Base-by-base conservation (phyloP, 768 basidiomycete genomes). In the Boletus vermiculosoides region DNA sequence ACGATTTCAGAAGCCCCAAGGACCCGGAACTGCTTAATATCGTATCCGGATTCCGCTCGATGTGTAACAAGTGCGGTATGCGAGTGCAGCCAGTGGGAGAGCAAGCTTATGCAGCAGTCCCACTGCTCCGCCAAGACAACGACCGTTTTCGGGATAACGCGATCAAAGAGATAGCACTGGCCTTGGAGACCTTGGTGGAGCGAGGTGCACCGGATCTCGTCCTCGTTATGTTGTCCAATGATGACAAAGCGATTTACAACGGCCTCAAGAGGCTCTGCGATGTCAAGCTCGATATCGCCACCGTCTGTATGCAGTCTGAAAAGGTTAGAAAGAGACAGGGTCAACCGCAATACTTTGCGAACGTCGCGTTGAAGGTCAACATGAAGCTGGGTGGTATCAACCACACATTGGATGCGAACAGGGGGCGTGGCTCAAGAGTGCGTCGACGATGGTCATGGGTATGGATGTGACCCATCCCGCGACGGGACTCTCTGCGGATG, bases 391-490 rank as follows among this genome's bases (percentile, higher is more conserved):
- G 83, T 5, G 82, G 82, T 10, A 71, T 82, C 36, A 83, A 83
- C 57, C 81, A 83, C 46, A 69, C 61, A 23, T 60, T 83, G 53
- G 79, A 79, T 40, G 65, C 68, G 16, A 59, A 61, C 15, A 76
- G 73, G 71, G 75, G 33, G 49, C 20, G 16, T 81, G 77, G 78
- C 72, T 83, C 22, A 67, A 63, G 57, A 55, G 66, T 34, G 70
- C 68, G 45, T 65, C 78, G 28, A 84, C 83, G 12, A 84, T 83
- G 78, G 59, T 84, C 45, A 78, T 83, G 22, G 83, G 83, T 25
- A 78, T 81, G 74, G 82, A 83, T 33, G 88, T 90, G 30, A 92
- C 88, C 0, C 91, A 93, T 71, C 88, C 66, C 2, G 48, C 89
- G 7, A 85, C 83, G 9, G 84, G 83, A 5, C 80, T 82, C 80